Conservation (phyloP, 441 rosid genomes). For the Viola pubescens region DNA sequence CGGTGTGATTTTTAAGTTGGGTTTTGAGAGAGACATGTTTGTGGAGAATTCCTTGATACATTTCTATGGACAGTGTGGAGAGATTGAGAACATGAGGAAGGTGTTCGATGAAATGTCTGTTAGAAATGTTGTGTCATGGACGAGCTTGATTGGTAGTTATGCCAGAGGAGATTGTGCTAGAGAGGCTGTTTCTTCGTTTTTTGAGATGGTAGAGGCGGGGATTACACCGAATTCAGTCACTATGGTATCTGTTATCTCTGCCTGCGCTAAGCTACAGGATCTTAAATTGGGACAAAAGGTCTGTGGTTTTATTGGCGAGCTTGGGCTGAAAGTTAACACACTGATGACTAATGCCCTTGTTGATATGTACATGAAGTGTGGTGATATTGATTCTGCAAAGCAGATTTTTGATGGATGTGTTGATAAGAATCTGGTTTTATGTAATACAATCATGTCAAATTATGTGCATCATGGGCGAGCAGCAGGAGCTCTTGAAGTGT, state of each 20-base stretch:
- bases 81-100: slow-evolving; percentile 34
- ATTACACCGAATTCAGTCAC: slow-evolving; percentile 50
- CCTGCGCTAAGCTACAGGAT: slow-evolving; percentile 64
- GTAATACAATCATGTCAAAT: slow-evolving; percentile 54
- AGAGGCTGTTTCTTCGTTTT: slow-evolving; percentile 56
- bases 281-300: slow-evolving; percentile 40
- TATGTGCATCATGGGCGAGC: slow-evolving; percentile 44
- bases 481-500: slow-evolving; percentile 43
- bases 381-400: slow-evolving; percentile 39
- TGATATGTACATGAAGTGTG: slow-evolving; percentile 75
- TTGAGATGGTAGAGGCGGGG: slow-evolving; percentile 44
- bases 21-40: slow-evolving; percentile 36
- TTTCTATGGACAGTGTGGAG: slow-evolving; percentile 47
- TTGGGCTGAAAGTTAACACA: slow-evolving; percentile 38
- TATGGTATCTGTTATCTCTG: slow-evolving; percentile 61
- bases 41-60: slow-evolving; percentile 54
- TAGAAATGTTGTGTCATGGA: slow-evolving; percentile 72
- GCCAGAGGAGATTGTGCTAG: slow-evolving; percentile 33
- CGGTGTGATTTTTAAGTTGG: slow-evolving; percentile 41
- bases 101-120: slow-evolving; percentile 60
- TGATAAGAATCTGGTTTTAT: slow-evolving; percentile 45
- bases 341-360: slow-evolving; percentile 57
- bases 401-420: slow-evolving; percentile 40
- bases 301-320: slow-evolving; percentile 27
- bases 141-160: slow-evolving; percentile 67